Percentiles rank a stretch among this genome's conserved stretches.
phyloP scores from a whole-genome alignment of 2,329 filamentous ascomycete species.

The Penicillium fuscoglaucum region DNA sequence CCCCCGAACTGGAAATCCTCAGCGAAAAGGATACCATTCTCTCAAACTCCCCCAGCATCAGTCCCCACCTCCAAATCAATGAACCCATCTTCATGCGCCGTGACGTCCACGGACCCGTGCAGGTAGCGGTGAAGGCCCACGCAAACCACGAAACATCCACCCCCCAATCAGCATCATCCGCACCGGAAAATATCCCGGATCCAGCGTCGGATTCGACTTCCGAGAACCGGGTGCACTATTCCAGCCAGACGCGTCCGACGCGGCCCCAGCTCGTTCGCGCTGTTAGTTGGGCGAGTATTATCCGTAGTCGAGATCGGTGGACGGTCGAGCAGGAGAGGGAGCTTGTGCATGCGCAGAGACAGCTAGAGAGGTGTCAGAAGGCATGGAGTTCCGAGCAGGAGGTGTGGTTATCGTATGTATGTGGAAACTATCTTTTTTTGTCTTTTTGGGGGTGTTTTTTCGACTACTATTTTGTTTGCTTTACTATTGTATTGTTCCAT shows the following conservation, averaged over 20 bases:
- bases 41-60: not conserved
- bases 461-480: not conserved
- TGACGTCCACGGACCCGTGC: conserved; percentile 22
- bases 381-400: conserved; percentile 41
- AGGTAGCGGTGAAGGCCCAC: conserved; percentile 27
- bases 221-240: conserved; percentile 12
- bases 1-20: conserved; percentile 11
- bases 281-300: conserved; percentile 35
- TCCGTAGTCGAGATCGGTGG: conserved; percentile 31
- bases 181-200: not conserved
- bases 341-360: conserved; percentile 28
- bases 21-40: not conserved
- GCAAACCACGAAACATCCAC: not conserved
- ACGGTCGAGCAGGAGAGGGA: conserved; percentile 32
- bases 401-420: conserved; percentile 37
- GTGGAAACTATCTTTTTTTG: conserved; percentile 11
- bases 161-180: not conserved
- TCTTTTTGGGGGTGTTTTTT: not conserved
- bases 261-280: conserved; percentile 23
- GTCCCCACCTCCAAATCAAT: not conserved
- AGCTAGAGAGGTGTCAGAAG: conserved; percentile 37
- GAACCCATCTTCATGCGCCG: conserved; percentile 12
- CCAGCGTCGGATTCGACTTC: conserved; percentile 12
- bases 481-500: not conserved
- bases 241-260: conserved; percentile 13